Percentiles rank a stretch among this genome's conserved stretches.
Conservation (phyloP, 2,329 filamentous ascomycete species). For the Fusarium praegraminearum region DNA sequence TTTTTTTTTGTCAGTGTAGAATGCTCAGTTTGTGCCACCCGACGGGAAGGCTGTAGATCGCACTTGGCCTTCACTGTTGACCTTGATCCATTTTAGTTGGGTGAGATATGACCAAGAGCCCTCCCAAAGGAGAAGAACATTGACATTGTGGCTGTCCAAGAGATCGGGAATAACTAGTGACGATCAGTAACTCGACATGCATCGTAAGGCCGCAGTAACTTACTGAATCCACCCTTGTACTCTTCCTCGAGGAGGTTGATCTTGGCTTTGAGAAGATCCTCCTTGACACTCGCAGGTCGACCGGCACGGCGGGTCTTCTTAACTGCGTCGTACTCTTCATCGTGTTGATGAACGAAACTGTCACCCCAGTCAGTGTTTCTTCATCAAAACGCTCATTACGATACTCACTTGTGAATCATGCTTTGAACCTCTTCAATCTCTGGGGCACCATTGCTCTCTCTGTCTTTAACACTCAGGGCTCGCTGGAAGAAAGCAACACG, state of each 20-base stretch:
- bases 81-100: slow-evolving; percentile 80
- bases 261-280: slow-evolving; percentile 80
- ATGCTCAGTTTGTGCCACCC: slow-evolving; percentile 31
- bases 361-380: not conserved
- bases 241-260: slow-evolving; percentile 80
- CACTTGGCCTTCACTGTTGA: slow-evolving; percentile 73
- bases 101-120: slow-evolving; percentile 85
- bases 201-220: slow-evolving; percentile 47
- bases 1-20: not conserved
- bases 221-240: slow-evolving; percentile 84
- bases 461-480: slow-evolving; percentile 59
- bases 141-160: slow-evolving; percentile 72
- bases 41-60: slow-evolving; percentile 84
- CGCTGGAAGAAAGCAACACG: slow-evolving; percentile 75
- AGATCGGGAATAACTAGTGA: slow-evolving; percentile 78
- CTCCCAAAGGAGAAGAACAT: slow-evolving; percentile 79
- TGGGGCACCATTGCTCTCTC: slow-evolving; percentile 66
- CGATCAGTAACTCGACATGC: slow-evolving; percentile 31
- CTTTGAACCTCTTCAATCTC: slow-evolving; percentile 68
- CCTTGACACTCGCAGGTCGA: slow-evolving; percentile 79
- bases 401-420: slow-evolving; percentile 69
- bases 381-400: not conserved
- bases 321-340: slow-evolving; percentile 74
- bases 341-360: slow-evolving; percentile 75
- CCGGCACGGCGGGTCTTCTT: slow-evolving; percentile 81